These are phyloP conservation scores for Pseudogymnoascus pannorum DNA, from an alignment of 2,329 filamentous ascomycete genomes.

Conservation along the genomic window DNA sequence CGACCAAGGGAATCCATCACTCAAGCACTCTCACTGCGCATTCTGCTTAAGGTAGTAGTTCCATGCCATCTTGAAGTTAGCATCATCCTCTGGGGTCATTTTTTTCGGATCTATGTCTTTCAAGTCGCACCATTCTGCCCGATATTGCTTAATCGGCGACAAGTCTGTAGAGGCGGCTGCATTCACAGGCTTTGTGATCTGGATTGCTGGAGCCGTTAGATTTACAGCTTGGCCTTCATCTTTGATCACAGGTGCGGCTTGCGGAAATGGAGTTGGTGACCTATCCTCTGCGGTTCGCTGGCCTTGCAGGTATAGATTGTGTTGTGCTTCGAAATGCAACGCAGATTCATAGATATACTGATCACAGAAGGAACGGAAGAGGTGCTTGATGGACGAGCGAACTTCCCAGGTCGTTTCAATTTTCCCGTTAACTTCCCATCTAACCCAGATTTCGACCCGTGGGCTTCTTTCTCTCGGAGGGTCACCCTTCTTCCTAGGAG, in stretches of 20 bases:
- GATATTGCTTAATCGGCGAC: background rate
- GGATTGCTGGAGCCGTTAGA: background rate
- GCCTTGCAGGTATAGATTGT: background rate
- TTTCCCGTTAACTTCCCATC: conserved; percentile 7
- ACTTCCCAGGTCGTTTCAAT: background rate
- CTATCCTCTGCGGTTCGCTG: background rate
- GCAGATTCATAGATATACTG: conserved; percentile 7
- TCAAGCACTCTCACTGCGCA: too few relatives aligned
- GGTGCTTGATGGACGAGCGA: conserved; percentile 9
- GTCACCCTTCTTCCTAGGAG: background rate
- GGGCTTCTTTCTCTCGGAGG: background rate
- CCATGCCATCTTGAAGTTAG: too few relatives aligned
- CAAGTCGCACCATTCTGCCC: background rate
- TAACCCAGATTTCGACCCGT: background rate
- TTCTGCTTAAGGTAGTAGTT: too few relatives aligned
- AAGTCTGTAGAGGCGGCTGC: background rate
- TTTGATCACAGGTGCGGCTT: background rate
- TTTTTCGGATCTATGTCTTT: background rate
- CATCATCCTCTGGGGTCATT: background rate
- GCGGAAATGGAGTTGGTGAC: background rate
- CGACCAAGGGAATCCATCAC: too few relatives aligned
- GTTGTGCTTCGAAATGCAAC: background rate
- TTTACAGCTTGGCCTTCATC: background rate
- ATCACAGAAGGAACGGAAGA: conserved; percentile 1
- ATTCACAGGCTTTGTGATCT: too few relatives aligned